Base-by-base conservation (phyloP, 768 basidiomycete species). In the Clathrus columnatus region DNA sequence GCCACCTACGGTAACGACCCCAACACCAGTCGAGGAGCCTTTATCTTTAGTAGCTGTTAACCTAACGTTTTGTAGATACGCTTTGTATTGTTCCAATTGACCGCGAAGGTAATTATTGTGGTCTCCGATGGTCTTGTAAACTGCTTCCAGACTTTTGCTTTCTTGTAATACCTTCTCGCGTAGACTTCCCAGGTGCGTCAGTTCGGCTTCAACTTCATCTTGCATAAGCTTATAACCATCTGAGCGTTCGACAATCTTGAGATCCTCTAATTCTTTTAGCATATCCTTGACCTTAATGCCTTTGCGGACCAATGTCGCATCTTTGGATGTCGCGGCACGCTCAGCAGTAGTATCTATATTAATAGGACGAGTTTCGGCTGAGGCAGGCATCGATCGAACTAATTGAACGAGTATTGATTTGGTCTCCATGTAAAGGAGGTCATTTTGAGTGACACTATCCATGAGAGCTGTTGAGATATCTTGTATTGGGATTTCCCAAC, bases 241-340 rank as follows among this genome's bases (percentile, higher is more conserved):
- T 44, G 67, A 49, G 18, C 75, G 74, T 47, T 97, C 93, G 32
- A 97, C 83, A 50, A 97, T 78, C 64, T 87, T 86, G 50, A 84
- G 78, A 65, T 94, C 89, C 68, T 97, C 95, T 46, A 99, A 75
- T 69, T 98, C 96, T 50, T 94, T 82, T 28, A 99, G 75, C 89
- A 99, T 95, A 75, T 97, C 94, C 76, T 98, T 97, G 64, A 98
- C 95, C 67, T 99, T 99, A 82, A 99, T 96, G 29, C 96, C 96
- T 66, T 87, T 92, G 41, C 95, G 83, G 27, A 99, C 96, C 26
- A 99, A 82, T 23, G 85, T 87, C 27, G 91, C 90, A 66, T 99
- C 96, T 70, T 97, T 98, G 48, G 94, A 93, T 21, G 96, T 97
- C 17, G 96, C 96, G 5, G 96, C 95, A 21, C 86, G 78, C 69